phyloP scores from a whole-genome alignment of 345 rosid genomes.

The Acer yangbiense region DNA sequence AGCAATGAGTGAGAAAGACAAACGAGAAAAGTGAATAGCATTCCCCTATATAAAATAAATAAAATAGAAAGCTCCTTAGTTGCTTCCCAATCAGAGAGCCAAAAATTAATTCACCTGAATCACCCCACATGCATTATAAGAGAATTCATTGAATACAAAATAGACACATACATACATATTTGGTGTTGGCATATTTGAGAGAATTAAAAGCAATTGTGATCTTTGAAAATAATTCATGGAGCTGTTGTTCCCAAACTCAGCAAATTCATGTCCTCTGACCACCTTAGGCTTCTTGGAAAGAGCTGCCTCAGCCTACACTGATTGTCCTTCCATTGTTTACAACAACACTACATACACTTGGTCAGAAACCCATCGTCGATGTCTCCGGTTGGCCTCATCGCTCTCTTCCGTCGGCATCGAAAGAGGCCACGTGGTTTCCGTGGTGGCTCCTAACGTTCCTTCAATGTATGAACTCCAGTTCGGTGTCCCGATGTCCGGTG shows the following conservation, averaged over 20 bases:
- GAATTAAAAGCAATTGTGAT: too few species aligned
- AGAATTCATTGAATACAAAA: too few species aligned
- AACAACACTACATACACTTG: background rate
- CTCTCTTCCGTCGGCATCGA: background rate
- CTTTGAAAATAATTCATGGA: constrained; percentile 20
- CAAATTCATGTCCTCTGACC: constrained; percentile 14
- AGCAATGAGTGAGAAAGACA: too few species aligned
- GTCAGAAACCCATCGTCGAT: background rate
- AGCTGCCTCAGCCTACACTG: background rate
- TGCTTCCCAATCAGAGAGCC: too few species aligned
- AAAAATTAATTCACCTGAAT: background rate
- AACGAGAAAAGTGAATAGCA: too few species aligned
- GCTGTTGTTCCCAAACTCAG: constrained; percentile 12
- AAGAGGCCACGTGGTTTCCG: background rate
- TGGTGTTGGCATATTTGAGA: background rate
- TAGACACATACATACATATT: background rate
- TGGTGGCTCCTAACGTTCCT: background rate
- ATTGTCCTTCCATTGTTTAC: background rate
- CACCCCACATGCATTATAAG: too few species aligned
- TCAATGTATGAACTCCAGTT: background rate
- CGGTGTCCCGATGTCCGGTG: background rate
- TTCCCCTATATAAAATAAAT: too few species aligned
- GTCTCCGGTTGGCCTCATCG: background rate
- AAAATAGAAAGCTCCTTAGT: too few species aligned
- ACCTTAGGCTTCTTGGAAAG: constrained; percentile 1